Base-by-base conservation (phyloP, 257 asterid genomes). In the Penstemon newberryi region DNA sequence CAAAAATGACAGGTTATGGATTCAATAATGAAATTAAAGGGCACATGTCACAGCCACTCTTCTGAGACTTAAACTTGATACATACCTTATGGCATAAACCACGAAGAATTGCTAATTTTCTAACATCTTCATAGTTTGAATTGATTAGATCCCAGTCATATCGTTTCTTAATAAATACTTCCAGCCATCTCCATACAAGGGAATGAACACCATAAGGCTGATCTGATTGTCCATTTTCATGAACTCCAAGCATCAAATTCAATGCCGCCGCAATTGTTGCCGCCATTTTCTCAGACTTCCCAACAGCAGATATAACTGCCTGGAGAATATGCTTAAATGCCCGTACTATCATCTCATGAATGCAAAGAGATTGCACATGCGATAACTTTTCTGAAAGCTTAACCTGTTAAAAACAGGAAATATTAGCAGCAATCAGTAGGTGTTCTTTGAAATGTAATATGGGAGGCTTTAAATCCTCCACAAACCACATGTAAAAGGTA, bases 281-380 rank as follows among this genome's bases (percentile, higher is more conserved):
- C 70, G 97, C 90, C 76, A 90, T 70, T 69, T 86, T 81, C 74
- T 85, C 97, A 63, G 90, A 75, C 76, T 81, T 80, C 53, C 74
- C 85, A 72, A 81, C 85, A 51, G 95, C 83, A 77, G 97, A 87
- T 79, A 92, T 86, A 36, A 84, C 87, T 67, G 98, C 97, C 80
- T 84, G 95, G 51, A 92, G 78, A 72, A 92, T 82, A 79, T 90
- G 98, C 93, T 92, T 92, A 75, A 92, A 92, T 56, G 98, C 95
- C 57, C 98, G 83, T 56, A 86, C 91, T 62, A 90, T 89, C 98
- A 92, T 92, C 86, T 92, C 98, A 57, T 90, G 98, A 71, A 92
- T 83, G 84, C 98, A 93, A 67, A 93, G 96, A 67, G 96, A 90
- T 50, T 93, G 99, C 77, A 93, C 99, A 71, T 93, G 99, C 33